Percentiles rank a stretch among this genome's conserved stretches.
phyloP scores from a whole-genome alignment of 768 basidiomycete genomes.

The Sarcomyxa edulis region DNA sequence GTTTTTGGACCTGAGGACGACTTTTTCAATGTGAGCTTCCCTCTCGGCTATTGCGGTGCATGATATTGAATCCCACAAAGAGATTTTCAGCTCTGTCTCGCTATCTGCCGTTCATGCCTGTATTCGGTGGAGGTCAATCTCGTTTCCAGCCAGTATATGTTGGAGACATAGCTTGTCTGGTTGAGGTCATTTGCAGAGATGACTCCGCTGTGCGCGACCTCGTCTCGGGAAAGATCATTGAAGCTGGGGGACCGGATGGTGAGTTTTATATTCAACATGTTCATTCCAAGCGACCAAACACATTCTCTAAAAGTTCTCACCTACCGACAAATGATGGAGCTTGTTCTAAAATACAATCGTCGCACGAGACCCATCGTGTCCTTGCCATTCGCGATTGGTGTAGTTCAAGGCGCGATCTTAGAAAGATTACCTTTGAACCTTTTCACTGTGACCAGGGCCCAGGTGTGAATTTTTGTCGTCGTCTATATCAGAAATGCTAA shows the following conservation, averaged over 20 bases:
- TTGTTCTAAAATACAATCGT: conserved; percentile 49
- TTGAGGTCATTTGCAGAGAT: conserved; percentile 51
- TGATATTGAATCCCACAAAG: conserved; percentile 23
- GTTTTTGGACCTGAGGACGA: conserved; percentile 75
- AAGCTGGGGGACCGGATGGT: conserved; percentile 36
- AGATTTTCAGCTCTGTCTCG: conserved; percentile 57
- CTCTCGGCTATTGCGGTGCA: not conserved
- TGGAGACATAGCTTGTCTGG: conserved; percentile 56
- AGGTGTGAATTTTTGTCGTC: conserved; percentile 37
- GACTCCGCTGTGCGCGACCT: conserved; percentile 34
- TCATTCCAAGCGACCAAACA: too few relatives aligned
- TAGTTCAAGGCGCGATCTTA: conserved; percentile 57
- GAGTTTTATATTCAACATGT: conserved; percentile 4
- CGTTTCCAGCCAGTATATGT: conserved; percentile 73
- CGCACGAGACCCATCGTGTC: conserved; percentile 56
- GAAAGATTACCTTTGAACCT: conserved; percentile 59
- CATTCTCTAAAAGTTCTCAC: conserved; percentile 45
- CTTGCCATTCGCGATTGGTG: conserved; percentile 58
- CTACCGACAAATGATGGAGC: conserved; percentile 61
- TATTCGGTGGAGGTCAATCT: conserved; percentile 64
- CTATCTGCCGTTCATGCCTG: conserved; percentile 67
- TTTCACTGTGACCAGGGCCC: conserved; percentile 66
- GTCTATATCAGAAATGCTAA: not conserved
- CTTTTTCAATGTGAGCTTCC: conserved; percentile 58
- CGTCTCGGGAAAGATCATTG: conserved; percentile 48